Evolutionary conservation across 768 basidiomycete species (phyloP), one percentile per base, ranked within the genome.

Genomic region (Mycena capillaripes): DNA sequence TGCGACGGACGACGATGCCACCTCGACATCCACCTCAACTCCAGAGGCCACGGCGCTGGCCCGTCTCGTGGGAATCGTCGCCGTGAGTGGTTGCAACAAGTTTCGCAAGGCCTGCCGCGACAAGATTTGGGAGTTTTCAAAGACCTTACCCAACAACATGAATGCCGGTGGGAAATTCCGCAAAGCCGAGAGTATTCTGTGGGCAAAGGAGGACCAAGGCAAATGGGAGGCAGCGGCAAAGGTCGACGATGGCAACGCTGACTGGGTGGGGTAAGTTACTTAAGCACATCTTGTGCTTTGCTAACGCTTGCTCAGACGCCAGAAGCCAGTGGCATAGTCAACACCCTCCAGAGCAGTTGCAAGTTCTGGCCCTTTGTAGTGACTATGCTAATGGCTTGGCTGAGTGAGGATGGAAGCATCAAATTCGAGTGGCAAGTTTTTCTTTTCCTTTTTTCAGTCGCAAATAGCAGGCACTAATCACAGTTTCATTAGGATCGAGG

Each of bases 91-190:
- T 32, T 58, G 70, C 50, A 64, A 71, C 58, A 66, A 61, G 27
- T 71, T 65, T 23, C 58, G 64, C 9, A 64, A 58, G 5, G 64
- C 66, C 29, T 27, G 42, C 2, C 63, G 53, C 29, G 50, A 52
- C 27, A 48, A 53, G 11, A 71, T 71, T 48, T 10, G 46, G 8
- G 64, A 38, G 32, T 36, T 27, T 32, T 57, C 63, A 16, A 44
- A 61, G 57, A 66, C 64, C 0, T 17, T 71, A 4, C 6, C 40
- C 12, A 63, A 63, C 61, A 8, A 21, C 34, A n/a, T n/a, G 25
- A 70, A 70, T 55, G 55, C 55, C 3, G 69, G 69, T 70, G 69
- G 62, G 42, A 70, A 57, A 44, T 56, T 70, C 32, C 53, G 62
- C 21, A 63, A 50, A 38, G 70, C 70, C 23, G 42, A 65, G 57